Percentiles rank a stretch among this genome's conserved stretches.
These are phyloP conservation scores for Lagenidium sp. DNA, from an alignment of 352 stramenopile genomes.

Conservation along the genomic window DNA sequence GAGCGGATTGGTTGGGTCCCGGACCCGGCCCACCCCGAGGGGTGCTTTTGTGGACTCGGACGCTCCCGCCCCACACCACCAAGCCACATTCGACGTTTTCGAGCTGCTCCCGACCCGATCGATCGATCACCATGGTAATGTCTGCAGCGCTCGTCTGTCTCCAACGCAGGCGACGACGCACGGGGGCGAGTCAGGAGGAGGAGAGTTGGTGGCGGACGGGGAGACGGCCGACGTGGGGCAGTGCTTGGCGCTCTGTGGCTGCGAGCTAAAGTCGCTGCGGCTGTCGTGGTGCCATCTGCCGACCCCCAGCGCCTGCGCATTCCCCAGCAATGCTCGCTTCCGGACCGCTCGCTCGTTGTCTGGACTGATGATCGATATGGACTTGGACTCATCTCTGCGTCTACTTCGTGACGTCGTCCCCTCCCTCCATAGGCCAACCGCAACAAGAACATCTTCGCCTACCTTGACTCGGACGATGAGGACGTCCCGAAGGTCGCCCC, in stretches of 20 bases:
- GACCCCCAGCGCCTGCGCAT: too few relatives aligned
- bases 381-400: background rate
- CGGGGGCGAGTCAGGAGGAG: too few relatives aligned
- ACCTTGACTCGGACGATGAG: conserved; percentile 32
- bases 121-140: conserved; percentile 24
- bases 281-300: too few relatives aligned
- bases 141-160: too few relatives aligned
- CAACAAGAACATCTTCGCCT: conserved; percentile 34
- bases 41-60: conserved; percentile 20
- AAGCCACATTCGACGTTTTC: conserved; percentile 25
- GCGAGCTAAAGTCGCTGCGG: too few relatives aligned
- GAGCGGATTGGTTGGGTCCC: too few relatives aligned
- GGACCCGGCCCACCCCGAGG: conserved; percentile 13
- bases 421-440: conserved; percentile 17
- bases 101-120: conserved; percentile 12
- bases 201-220: too few relatives aligned
- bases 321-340: too few relatives aligned
- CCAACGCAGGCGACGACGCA: too few relatives aligned
- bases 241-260: too few relatives aligned
- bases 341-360: background rate
- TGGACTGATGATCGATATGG: background rate
- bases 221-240: too few relatives aligned
- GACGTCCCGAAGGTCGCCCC: conserved; percentile 31
- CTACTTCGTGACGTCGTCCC: too few relatives aligned
- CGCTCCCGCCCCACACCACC: conserved; percentile 2